A percentile compares a stretch with the other conserved stretches of the same genome.
These are phyloP conservation scores for Eucalyptus dawsonii DNA, from an alignment of 345 rosid species.

Conservation along the genomic window DNA sequence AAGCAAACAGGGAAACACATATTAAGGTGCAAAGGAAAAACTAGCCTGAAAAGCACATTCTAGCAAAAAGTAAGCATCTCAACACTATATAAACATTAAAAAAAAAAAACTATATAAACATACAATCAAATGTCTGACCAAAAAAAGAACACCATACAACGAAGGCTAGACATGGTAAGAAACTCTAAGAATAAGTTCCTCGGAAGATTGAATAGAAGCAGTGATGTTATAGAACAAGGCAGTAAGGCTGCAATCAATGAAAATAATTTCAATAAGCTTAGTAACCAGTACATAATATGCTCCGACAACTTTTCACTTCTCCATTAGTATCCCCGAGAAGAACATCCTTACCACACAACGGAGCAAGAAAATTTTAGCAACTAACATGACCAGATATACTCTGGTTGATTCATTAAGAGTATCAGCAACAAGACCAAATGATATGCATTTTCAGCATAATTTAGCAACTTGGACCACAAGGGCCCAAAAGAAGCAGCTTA, in stretches of 20 bases:
- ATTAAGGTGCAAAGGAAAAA: not conserved
- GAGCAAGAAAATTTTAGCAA: not conserved
- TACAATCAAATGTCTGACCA: not conserved
- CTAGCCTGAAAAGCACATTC: not conserved
- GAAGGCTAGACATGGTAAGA: not conserved
- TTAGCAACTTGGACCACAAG: not conserved
- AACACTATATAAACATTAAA: not conserved
- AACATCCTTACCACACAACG: not conserved
- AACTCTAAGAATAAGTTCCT: not conserved
- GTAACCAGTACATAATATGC: not conserved
- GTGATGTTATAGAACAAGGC: not conserved
- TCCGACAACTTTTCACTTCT: not conserved
- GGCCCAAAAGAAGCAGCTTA: not conserved
- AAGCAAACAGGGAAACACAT: not conserved
- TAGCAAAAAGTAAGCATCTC: not conserved
- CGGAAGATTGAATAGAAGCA: not conserved
- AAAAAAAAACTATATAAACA: not conserved
- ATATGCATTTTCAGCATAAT: not conserved
- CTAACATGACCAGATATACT: not conserved
- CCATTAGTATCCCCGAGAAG: not conserved
- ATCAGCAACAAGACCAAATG: not conserved
- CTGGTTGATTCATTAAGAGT: not conserved
- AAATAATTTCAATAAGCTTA: not conserved
- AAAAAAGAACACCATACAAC: not conserved
- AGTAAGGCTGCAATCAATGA: not conserved